Evolutionary conservation across 2,329 filamentous ascomycete species (phyloP), one percentile per base, ranked within the genome.

Genomic region (Monosporascus ibericus): DNA sequence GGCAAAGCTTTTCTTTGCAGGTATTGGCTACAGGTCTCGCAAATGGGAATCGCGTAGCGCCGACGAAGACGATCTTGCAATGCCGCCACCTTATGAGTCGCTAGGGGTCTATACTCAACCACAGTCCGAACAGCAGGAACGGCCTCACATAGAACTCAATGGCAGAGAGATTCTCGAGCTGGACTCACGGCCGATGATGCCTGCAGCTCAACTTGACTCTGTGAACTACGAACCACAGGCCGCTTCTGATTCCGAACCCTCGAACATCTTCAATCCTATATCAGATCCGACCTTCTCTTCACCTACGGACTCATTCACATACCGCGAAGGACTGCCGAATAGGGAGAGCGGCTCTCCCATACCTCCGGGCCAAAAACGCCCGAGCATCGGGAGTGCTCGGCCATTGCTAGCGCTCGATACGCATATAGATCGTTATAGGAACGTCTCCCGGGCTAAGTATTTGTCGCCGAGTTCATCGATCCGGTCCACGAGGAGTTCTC

Each of bases 1-100:
- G 69, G 79, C 79, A 46, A 80, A 76, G 63, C 75, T 66, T 59
- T 78, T 82, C 65, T 80, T 82, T 61, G 74, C 75, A 22, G 75
- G 72, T 11, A 67, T 81, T 30, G 78, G 78, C 8, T 72, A 78
- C 60, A 78, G 73, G 59, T 68, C 72, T 40, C 69, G 67, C 58
- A 77, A 70, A 57, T 64, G 59, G 25, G 62, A 63, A n/a, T 54
- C 60, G 22, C 48, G 54, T 25, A 57, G 60, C 22, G 49, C 66
- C 50, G 66, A 68, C 39, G 55, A 67, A 36, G 62, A 67, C 25
- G 70, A 74, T 34, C 52, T 64, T 24, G 48, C 53, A 6, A 49
- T 65, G n/a, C 68, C 68, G n/a, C 74, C 75, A 17, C 74, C 75
- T 53, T 79, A 78, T 62, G 72, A 76, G 42, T 73, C 73, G 36